Percentiles rank a stretch among this genome's conserved stretches.
Conservation (phyloP, 495 filamentous ascomycete genomes). For the Penicillium arizonense region DNA sequence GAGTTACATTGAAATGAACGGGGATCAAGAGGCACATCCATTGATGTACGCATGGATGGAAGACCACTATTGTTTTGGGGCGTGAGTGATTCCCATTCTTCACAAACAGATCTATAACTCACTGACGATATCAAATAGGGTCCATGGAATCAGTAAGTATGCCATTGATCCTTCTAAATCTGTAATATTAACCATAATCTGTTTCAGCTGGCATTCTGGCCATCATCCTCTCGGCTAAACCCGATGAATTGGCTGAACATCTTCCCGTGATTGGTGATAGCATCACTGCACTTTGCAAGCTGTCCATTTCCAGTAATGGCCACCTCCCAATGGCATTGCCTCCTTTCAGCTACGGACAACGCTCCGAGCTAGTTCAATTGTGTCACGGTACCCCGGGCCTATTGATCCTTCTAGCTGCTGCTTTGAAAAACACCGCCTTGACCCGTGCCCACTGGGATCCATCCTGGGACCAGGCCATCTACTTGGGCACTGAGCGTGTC, state of each 20-base stretch:
- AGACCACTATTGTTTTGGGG: conserved; percentile 39
- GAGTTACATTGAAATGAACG: conserved; percentile 28
- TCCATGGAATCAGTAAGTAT: conserved; percentile 34
- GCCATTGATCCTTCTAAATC: not conserved
- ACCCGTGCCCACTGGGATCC: conserved; percentile 34
- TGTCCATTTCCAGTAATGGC: conserved; percentile 35
- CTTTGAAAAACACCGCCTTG: conserved; percentile 27
- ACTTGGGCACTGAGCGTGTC: conserved; percentile 34
- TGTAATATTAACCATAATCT: not conserved
- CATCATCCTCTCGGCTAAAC: conserved; percentile 37
- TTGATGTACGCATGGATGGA: conserved; percentile 51
- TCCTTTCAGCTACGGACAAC: conserved; percentile 5
- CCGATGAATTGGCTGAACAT: conserved; percentile 28
- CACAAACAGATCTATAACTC: not conserved
- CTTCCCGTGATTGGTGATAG: conserved; percentile 36
- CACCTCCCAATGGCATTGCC: conserved; percentile 42
- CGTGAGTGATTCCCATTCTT: conserved; percentile 22
- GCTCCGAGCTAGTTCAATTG: conserved; percentile 42
- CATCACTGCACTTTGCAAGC: conserved; percentile 37
- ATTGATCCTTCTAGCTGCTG: conserved; percentile 35
- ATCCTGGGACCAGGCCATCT: conserved; percentile 40
- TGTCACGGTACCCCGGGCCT: conserved; percentile 47
- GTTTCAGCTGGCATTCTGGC: conserved; percentile 40
- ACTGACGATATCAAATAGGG: conserved; percentile 18
- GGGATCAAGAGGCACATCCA: conserved; percentile 32